These are phyloP conservation scores for Fusarium staphyleae DNA, from an alignment of 2,329 filamentous ascomycete species.

Conservation along the genomic window DNA sequence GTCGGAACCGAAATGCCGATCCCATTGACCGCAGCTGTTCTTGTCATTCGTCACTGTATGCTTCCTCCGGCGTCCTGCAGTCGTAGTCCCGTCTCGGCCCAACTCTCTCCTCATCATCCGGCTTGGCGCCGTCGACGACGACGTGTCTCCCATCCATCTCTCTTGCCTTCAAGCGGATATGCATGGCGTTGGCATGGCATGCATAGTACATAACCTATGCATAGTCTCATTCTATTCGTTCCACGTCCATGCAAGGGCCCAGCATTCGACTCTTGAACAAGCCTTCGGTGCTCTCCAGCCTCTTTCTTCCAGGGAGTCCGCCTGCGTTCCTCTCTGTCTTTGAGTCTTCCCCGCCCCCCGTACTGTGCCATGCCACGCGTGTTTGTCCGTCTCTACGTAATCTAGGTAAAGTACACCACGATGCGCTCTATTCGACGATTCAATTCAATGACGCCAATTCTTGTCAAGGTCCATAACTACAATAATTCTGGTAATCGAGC, in stretches of 20 bases:
- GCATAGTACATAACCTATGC: constrained; percentile 28
- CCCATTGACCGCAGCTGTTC: constrained; percentile 10
- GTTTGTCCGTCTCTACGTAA: too few species aligned
- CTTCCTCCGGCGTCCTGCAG: constrained; percentile 23
- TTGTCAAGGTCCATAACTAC: neutral
- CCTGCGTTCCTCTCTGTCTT: too few species aligned
- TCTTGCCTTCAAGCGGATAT: neutral
- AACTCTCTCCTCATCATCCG: constrained; percentile 22
- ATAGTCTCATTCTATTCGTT: constrained; percentile 29
- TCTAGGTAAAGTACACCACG: too few species aligned
- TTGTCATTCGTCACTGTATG: constrained; percentile 34
- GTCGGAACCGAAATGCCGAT: neutral
- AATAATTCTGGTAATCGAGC: neutral
- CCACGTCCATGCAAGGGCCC: constrained; percentile 29
- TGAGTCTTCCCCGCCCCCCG: too few species aligned
- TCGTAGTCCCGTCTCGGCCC: constrained; percentile 29
- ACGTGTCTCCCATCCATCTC: constrained; percentile 2
- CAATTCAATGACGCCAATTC: neutral
- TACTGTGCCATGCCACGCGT: too few species aligned
- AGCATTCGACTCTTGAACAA: neutral
- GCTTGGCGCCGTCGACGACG: constrained; percentile 28
- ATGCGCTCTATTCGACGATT: neutral
- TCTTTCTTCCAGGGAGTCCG: too few species aligned
- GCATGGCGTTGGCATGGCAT: constrained; percentile 11
- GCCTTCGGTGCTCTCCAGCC: too few species aligned